A percentile compares a stretch with the other conserved stretches of the same genome.
Evolutionary conservation across 257 asterid species (phyloP).

Genomic region (Cruciata laevipes): DNA sequence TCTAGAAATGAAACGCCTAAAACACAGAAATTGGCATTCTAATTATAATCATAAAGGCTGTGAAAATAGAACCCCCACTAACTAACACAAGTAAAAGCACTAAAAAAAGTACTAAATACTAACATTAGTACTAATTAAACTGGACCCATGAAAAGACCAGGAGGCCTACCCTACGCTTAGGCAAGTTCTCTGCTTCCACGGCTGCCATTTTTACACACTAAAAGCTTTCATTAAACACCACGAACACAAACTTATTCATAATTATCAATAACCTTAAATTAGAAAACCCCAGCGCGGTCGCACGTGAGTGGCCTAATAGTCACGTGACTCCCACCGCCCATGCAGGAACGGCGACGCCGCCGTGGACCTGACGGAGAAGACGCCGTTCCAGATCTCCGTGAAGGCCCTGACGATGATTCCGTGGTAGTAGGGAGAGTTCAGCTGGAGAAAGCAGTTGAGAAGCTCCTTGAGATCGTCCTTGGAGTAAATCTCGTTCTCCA

Average conservation of each 20-base stretch:
- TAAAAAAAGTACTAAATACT: background rate
- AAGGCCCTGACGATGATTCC: slow-evolving; percentile 69
- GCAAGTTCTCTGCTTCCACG: background rate
- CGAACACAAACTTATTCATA: background rate
- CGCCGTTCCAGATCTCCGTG: slow-evolving; percentile 87
- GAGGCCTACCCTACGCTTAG: background rate
- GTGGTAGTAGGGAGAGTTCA: slow-evolving; percentile 78
- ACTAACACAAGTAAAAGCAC: background rate
- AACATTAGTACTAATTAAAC: background rate
- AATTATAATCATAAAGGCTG: slow-evolving; percentile 43
- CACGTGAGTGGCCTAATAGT: slow-evolving; percentile 35
- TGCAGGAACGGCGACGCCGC: slow-evolving; percentile 24
- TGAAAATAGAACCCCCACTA: slow-evolving; percentile 51
- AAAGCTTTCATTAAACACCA: background rate
- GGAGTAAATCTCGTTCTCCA: slow-evolving; percentile 66
- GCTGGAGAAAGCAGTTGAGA: slow-evolving; percentile 75
- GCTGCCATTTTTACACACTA: slow-evolving; percentile 6
- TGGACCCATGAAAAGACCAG: background rate
- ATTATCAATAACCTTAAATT: too few species aligned
- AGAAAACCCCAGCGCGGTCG: background rate
- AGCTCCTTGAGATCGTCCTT: slow-evolving; percentile 67
- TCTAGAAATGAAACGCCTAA: slow-evolving; percentile 9
- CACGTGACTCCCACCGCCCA: slow-evolving; percentile 35
- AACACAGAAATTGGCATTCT: background rate
- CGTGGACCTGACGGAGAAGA: slow-evolving; percentile 27